Conservation (phyloP, 148 eudicot species). For the Arbutus unedo region DNA sequence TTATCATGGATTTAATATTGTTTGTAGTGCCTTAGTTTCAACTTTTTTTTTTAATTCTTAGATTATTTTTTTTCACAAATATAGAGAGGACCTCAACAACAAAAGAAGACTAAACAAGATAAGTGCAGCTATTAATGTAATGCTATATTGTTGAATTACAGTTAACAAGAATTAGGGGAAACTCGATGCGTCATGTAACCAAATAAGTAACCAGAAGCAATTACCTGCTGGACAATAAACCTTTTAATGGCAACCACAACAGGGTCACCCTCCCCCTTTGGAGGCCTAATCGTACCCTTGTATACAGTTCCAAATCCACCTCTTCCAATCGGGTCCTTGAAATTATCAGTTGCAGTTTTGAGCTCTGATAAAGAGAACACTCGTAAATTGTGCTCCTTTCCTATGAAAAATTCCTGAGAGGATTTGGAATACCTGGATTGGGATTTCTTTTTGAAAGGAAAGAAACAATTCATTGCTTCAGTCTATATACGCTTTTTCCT, state of each 20-base stretch:
- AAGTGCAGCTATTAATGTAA: not conserved
- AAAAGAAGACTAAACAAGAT: not conserved
- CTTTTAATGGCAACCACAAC: constrained; percentile 59
- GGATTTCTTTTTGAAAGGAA: constrained; percentile 25
- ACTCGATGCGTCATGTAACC: not conserved
- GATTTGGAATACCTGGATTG: constrained; percentile 25
- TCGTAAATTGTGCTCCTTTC: constrained; percentile 44
- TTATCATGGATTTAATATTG: too few relatives aligned
- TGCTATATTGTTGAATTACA: not conserved
- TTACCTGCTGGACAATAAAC: constrained; percentile 61
- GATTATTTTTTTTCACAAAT: too few relatives aligned
- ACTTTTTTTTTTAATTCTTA: too few relatives aligned
- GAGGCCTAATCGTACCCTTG: constrained; percentile 43
- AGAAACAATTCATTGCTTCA: constrained; percentile 41
- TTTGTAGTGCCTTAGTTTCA: too few relatives aligned
- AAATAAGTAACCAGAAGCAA: not conserved
- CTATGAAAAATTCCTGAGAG: constrained; percentile 41
- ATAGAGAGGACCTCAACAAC: too few relatives aligned
- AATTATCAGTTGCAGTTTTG: constrained; percentile 45
- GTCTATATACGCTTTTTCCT: not conserved
- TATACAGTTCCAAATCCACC: constrained; percentile 66
- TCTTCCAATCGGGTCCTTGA: constrained; percentile 51
- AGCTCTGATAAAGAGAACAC: constrained; percentile 46
- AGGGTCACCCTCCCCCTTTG: constrained; percentile 26
- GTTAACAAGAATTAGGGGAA: not conserved